A percentile compares a stretch with the other conserved stretches of the same genome.
Evolutionary conservation across 1,139 yeast genomes (phyloP).

Genomic region (Suhomyces anneliseae): DNA sequence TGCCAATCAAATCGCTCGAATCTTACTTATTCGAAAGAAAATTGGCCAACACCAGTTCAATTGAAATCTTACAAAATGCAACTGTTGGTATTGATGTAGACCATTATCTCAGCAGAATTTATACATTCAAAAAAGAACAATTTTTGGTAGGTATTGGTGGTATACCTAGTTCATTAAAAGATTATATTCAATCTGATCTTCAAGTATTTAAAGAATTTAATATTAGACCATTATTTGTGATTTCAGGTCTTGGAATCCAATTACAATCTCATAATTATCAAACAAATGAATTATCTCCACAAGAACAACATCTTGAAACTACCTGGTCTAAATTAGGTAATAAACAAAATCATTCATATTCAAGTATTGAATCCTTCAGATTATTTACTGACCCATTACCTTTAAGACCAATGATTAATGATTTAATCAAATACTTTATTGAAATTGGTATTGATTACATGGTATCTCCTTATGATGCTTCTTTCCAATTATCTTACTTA

Average conservation of each 20-base stretch:
- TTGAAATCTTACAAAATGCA: constrained; percentile 66
- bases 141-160: constrained; percentile 82
- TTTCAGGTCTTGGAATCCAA: constrained; percentile 54
- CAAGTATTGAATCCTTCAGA: constrained; percentile 43
- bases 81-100: constrained; percentile 84
- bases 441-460: constrained; percentile 62
- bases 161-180: constrained; percentile 64
- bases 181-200: constrained; percentile 62
- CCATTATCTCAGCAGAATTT: constrained; percentile 66
- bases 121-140: constrained; percentile 68
- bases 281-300: constrained; percentile 43
- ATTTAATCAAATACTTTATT: constrained; percentile 58
- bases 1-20: constrained; percentile 70
- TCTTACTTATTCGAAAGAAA: constrained; percentile 69
- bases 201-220: constrained; percentile 58
- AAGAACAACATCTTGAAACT: constrained; percentile 46
- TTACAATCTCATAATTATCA: constrained; percentile 29
- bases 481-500: constrained; percentile 78
- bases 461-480: constrained; percentile 81
- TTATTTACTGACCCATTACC: constrained; percentile 48
- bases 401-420: constrained; percentile 51
- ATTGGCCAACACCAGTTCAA: constrained; percentile 59
- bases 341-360: constrained; percentile 29
- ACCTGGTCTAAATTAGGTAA: constrained; percentile 46
- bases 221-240: constrained; percentile 75